Base-by-base conservation (phyloP, 2,329 filamentous ascomycete species). In the Clonostachys solani region DNA sequence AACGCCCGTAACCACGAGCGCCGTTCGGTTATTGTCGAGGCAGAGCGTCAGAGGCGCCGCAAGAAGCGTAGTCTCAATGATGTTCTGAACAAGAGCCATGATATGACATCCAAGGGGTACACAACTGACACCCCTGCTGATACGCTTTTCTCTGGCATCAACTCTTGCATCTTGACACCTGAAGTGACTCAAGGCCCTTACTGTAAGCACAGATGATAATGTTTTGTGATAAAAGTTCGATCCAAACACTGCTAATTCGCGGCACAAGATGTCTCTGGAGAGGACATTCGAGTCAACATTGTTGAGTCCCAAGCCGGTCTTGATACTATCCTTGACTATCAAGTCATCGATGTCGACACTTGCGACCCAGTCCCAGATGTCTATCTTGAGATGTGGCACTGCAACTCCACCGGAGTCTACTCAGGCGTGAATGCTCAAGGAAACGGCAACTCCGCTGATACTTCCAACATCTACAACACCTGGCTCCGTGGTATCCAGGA, bases 1-100 rank as follows among this genome's bases (percentile, higher is more conserved):
- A 67, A 68, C 3, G 84, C 83, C 50, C 65, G 75, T 13, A 60
- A 77, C 19, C 78, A 83, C 16, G 57, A 63, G 13, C 75, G 77
- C 44, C 74, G 76, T 23, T 52, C 66, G 10, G 64, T 60, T 3
- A 53, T 65, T 7, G 61, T 75, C 15, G 56, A 71, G 42, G 61
- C 69, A 40, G 65, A 73, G 16, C 68, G 74, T 16, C 55, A 56
- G 42, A 72, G 68, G 54, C 66, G 67, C 15, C 15, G 12, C 5
- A 35, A 45, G 23, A 48, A 58, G 33, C 61, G 69, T 9, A 63
- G 67, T 42, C 52, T 64, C 2, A 60, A 66, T 35, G 56, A 52
- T 1, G 50, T 56, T 6, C 53, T 74, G 9, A 60, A 53, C 49
- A 64, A 54, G n/a, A 63, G 57, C n/a, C 61, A 67, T 40, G 69